Evolutionary conservation across 805 yeast genomes (phyloP), one percentile per base, ranked within the genome.

Genomic region (Teunomyces stri): DNA sequence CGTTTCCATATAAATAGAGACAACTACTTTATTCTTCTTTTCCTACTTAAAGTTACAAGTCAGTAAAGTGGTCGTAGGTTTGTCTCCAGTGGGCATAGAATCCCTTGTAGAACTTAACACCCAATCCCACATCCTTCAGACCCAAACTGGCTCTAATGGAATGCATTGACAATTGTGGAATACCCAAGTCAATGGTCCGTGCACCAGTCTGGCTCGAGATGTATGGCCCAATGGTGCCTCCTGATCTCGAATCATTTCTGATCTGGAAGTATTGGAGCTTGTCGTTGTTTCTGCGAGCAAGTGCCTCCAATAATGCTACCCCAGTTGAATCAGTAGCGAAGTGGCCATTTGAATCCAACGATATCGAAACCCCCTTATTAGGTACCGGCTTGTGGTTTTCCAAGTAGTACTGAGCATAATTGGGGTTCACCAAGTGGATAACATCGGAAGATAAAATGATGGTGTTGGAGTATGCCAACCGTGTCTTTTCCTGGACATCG

Each of bases 161-260:
- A 67, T 88, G 96, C 96, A 88, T 88, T 2, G 92, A 79, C 56
- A 86, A 73, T 67, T 88, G 95, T 2, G 95, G 82, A 55, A 88
- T 84, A 47, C 96, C 96, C 49, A 87, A 65, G 58, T 88, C 96
- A 47, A 87, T 79, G 38, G 92, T 85, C 59, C 88, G 74, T 3
- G 87, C 87, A 47, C 89, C 89, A 1, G 88, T 82, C 52, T 76
- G 79, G 35, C 78, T 66, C 12, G 87, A 71, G 46, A 84, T 70
- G 9, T 78, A 73, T 18, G 89, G 96, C 0, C 96, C 96, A 60
- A 89, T 87, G 22, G 96, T 88, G 34, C 95, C 95, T 28, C 96
- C 96, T 0, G 90, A 84, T 61, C 94, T 79, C 12, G 87, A 78
- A 62, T 84, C 91, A 68, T 89, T 89, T 66, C 94, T 80, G 63